phyloP scores from a whole-genome alignment of 228 moss, liverwort and hornwort genomes.

The Sphagnum magellanicum region DNA sequence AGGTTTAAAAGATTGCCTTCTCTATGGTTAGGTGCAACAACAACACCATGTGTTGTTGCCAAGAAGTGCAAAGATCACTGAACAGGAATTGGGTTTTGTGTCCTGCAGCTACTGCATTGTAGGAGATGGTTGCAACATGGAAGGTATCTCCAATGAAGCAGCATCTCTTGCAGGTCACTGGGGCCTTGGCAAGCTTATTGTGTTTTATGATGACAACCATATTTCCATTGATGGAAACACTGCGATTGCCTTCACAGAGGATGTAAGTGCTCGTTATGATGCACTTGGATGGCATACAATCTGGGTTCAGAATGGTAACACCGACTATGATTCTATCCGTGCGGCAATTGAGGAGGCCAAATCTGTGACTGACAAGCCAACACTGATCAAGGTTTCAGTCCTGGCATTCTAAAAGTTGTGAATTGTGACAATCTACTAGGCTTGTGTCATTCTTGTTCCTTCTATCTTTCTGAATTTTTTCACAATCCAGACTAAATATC shows the following conservation, averaged over 20 bases:
- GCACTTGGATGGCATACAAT: slow-evolving; percentile 88
- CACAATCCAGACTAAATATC: not conserved
- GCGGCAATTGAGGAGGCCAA: slow-evolving; percentile 93
- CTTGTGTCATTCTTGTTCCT: not conserved
- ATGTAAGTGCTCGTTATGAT: slow-evolving; percentile 61
- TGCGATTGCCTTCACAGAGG: slow-evolving; percentile 88
- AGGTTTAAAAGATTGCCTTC: too few species aligned
- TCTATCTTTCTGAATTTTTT: not conserved
- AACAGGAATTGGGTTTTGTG: too few species aligned
- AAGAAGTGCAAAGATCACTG: too few species aligned
- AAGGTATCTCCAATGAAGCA: slow-evolving; percentile 91
- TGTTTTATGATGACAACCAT: slow-evolving; percentile 88
- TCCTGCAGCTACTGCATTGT: slow-evolving; percentile 65
- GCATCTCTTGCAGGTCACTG: slow-evolving; percentile 95
- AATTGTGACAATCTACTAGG: not conserved
- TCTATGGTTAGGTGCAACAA: too few species aligned
- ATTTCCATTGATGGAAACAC: slow-evolving; percentile 95
- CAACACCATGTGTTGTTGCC: too few species aligned
- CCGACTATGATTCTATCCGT: slow-evolving; percentile 71
- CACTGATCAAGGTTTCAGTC: slow-evolving; percentile 65
- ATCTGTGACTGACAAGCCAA: slow-evolving; percentile 88
- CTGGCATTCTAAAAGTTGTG: not conserved
- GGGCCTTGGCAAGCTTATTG: slow-evolving; percentile 88
- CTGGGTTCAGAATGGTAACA: slow-evolving; percentile 91
- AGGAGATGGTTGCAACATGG: slow-evolving; percentile 99